These are phyloP conservation scores for Umbelopsis sp. DNA, from an alignment of 192 early-diverging fungal species.

Conservation along the genomic window DNA sequence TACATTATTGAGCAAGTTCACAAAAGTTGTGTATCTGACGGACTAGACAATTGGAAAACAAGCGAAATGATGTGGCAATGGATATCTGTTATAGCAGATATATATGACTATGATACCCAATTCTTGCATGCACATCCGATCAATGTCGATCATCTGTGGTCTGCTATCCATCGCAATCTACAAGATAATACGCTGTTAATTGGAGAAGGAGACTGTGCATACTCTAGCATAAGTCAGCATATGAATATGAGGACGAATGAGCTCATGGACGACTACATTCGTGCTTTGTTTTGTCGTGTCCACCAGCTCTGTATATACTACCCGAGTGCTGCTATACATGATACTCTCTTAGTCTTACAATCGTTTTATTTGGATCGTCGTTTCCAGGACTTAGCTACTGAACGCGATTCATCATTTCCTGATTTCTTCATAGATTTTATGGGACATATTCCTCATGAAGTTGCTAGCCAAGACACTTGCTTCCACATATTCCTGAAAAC, in stretches of 20 bases:
- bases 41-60: neutral
- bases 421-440: constrained; percentile 21
- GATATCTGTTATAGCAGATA: neutral
- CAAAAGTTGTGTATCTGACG: neutral
- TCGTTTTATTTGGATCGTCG: neutral
- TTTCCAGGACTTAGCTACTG: constrained; percentile 17
- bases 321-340: neutral
- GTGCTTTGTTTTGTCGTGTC: constrained; percentile 5
- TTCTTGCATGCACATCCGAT: neutral
- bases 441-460: constrained; percentile 15
- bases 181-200: neutral
- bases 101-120: neutral
- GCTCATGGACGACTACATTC: constrained; percentile 9
- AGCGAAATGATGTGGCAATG: neutral
- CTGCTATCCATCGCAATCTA: neutral
- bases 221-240: neutral
- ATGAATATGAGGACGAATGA: neutral
- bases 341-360: neutral
- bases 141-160: constrained; percentile 1
- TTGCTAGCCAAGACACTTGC: constrained; percentile 14
- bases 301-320: constrained; percentile 9
- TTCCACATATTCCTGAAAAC: constrained; percentile 24
- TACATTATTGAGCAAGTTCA: neutral
- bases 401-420: constrained; percentile 21
- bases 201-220: neutral